Percentiles rank a stretch among this genome's conserved stretches.
These are phyloP conservation scores for Coemansia interrupta DNA, from an alignment of 192 early-diverging fungal species.

Conservation along the genomic window DNA sequence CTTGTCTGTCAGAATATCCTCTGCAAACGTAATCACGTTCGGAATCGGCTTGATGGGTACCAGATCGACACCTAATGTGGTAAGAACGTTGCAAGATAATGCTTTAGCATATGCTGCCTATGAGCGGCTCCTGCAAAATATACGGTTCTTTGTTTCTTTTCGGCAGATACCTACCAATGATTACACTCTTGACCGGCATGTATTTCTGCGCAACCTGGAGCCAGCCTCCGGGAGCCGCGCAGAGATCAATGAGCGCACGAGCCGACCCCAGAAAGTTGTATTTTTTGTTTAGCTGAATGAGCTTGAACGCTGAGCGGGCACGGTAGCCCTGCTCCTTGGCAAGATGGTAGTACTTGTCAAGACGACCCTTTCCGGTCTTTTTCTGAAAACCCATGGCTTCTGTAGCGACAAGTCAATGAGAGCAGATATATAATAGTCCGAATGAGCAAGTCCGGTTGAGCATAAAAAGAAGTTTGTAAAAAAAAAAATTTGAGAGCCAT, in stretches of 20 bases:
- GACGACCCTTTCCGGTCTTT: slow-evolving; percentile 81
- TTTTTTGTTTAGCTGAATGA: slow-evolving; percentile 99
- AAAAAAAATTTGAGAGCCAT: neutral
- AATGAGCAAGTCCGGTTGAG: neutral
- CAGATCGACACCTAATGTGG: slow-evolving; percentile 71
- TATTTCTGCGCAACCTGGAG: slow-evolving; percentile 96
- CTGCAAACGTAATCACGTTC: slow-evolving; percentile 88
- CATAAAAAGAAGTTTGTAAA: neutral
- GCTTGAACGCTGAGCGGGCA: slow-evolving; percentile 98
- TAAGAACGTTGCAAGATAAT: neutral
- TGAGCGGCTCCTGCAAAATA: neutral
- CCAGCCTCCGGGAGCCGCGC: slow-evolving; percentile 98
- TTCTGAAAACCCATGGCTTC: slow-evolving; percentile 54
- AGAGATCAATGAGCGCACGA: slow-evolving; percentile 90
- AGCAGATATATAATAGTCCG: neutral
- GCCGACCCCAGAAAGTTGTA: slow-evolving; percentile 92
- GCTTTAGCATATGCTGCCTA: neutral
- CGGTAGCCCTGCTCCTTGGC: slow-evolving; percentile 99
- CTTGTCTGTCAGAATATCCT: slow-evolving; percentile 95
- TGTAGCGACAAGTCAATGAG: neutral
- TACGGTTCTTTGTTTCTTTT: neutral
- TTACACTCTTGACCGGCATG: slow-evolving; percentile 93
- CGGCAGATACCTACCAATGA: slow-evolving; percentile 61
- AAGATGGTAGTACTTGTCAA: slow-evolving; percentile 99
- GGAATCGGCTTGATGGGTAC: slow-evolving; percentile 95